Evolutionary conservation across 148 eudicot genomes (phyloP), one percentile per base, ranked within the genome.

Genomic region (Fagopyrum esculentum): DNA sequence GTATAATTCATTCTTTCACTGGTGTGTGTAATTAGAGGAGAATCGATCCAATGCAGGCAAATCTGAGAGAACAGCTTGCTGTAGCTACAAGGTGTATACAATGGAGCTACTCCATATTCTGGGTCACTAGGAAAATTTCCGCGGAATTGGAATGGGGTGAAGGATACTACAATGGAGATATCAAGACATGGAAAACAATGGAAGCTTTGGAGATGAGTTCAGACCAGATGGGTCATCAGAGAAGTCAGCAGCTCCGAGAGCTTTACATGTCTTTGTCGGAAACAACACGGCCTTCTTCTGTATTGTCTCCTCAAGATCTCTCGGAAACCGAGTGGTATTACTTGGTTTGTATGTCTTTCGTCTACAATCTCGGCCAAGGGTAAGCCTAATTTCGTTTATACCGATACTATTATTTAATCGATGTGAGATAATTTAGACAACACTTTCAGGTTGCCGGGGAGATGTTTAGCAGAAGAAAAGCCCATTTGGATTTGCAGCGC

Each of bases 401-500:
- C 40, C 2, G 40, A 0, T 51, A 4, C 10, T 7, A n/a, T 51
- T 51, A 0, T 9, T 0, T 3, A 12, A 51, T 9, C 16, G 13
- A 12, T 5, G 4, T 7, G 16, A 51, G 4, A 15, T 51, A 9
- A 3, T 5, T 51, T 51, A 7, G 7, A 9, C 16, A 9, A 6
- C 13, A 2, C 16, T 9, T 9, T 51, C 35, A 87, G 93, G 74
- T 80, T 89, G 84, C 91, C 93, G 1, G 93, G 91, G 66, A 83
- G 81, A 77, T 55, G 86, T 51, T 78, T 84, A 5, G 81, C 80
- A 13, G 82, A 79, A 9, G 83, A 79, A 61, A 76, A 80, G 56
- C 82, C 82, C 2, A 78, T 83, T 50, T 90, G 94, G 94, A 75
- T 90, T 1, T 85, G 84, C 77, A 86, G 88, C 75, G 91, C 91